Evolutionary conservation across 2,329 filamentous ascomycete genomes (phyloP).

Genomic region (Stemphylium beticola): DNA sequence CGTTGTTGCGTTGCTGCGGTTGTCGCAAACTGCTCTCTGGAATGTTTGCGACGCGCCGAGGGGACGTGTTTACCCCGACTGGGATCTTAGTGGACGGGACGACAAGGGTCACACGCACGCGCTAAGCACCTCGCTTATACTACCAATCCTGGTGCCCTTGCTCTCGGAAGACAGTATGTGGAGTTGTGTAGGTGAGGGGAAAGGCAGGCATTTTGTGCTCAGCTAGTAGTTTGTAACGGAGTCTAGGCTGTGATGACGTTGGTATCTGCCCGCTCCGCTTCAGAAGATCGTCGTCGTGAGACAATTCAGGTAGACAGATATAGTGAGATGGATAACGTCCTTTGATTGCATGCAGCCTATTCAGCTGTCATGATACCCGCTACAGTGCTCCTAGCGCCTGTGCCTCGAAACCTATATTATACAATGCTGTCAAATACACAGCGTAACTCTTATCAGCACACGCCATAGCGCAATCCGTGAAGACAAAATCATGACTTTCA

Average conservation of each 20-base stretch:
- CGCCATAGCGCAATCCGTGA: slow-evolving; percentile 6
- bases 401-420: slow-evolving; percentile 21
- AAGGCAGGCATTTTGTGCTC: background rate
- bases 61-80: slow-evolving; percentile 28
- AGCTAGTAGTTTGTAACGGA: too few species aligned
- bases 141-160: background rate
- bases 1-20: slow-evolving; percentile 1
- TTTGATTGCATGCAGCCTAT: slow-evolving; percentile 15
- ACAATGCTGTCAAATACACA: slow-evolving; percentile 22
- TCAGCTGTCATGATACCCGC: slow-evolving; percentile 11
- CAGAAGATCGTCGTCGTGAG: too few species aligned
- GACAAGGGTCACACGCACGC: slow-evolving; percentile 11
- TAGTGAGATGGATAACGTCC: slow-evolving; percentile 2
- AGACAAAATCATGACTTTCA: slow-evolving; percentile 2
- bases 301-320: background rate
- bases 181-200: background rate
- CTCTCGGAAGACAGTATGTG: background rate
- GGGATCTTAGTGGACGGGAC: slow-evolving; percentile 16
- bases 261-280: too few species aligned
- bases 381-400: slow-evolving; percentile 17
- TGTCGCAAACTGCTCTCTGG: slow-evolving; percentile 13
- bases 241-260: too few species aligned
- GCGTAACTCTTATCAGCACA: background rate
- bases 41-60: slow-evolving; percentile 31
- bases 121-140: slow-evolving; percentile 9